Evolutionary conservation across 2,329 filamentous ascomycete species (phyloP), one percentile per base, ranked within the genome.

Genomic region (Aspergillus cejpii): DNA sequence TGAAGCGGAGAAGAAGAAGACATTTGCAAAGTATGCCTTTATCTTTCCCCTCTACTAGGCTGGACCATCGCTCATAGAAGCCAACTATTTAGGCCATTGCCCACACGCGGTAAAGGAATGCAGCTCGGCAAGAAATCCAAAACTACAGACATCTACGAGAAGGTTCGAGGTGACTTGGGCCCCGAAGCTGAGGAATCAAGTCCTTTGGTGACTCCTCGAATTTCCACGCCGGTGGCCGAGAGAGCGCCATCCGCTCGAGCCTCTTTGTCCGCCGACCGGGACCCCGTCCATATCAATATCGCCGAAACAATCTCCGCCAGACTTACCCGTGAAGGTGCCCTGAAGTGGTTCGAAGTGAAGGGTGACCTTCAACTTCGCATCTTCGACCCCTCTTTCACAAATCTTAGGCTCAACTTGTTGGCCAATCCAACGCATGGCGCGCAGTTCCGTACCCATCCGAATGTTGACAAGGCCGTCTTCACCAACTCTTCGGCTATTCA

Each of bases 41-140:
- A 10, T 34, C 10, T 20, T 21, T 14, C 31, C 26, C 26, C 14
- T 17, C 15, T 20, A 21, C 10, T 12, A 23, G 21, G 6, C 21
- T 8, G 11, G 37, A 20, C 15, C 11, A 19, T 37, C 48, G 29
- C 47, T 53, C 38, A 52, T 80, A 12, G 5, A 28, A 2, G 10
- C 39, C 75, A 61, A 72, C 77, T 40, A 64, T 5, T 19, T 80
- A 60, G 80, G 49, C 65, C 70, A 14, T 45, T 73, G 23, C 63
- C 86, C 40, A 79, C 84, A 48, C 88, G 94, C 71, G 89, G 88
- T 59, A 98, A 98, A 75, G 92, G 92, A 56, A 98, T 98, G 94
- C 91, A 97, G 69, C 76, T 98, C 45, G 92, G 92, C 70, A 97
- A 97, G 76, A 98, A 98, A 74, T 94, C 87, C 49, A 97, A 97